A percentile compares a stretch with the other conserved stretches of the same genome.
Evolutionary conservation across 805 yeast species (phyloP).

Genomic region (Vanderwaltozyma polyspora): DNA sequence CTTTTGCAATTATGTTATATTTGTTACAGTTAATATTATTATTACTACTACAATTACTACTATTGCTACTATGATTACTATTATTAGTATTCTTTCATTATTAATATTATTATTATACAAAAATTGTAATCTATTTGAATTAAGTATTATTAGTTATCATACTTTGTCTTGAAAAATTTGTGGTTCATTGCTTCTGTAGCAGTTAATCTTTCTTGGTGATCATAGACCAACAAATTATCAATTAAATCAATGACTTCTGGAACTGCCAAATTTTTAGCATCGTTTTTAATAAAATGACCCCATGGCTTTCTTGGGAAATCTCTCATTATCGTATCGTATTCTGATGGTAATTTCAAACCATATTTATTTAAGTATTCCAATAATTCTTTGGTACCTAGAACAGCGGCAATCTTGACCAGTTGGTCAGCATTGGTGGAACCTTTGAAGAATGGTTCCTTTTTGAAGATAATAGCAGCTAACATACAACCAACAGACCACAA

Average conservation of each 20-base stretch:
- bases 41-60: no score
- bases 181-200: slow-evolving; percentile 84
- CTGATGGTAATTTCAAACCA: slow-evolving; percentile 56
- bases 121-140: no score
- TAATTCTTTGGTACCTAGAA: slow-evolving; percentile 73
- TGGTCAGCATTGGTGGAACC: slow-evolving; percentile 89
- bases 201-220: slow-evolving; percentile 79
- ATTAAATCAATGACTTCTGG: slow-evolving; percentile 71
- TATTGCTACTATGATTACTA: no score
- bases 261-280: slow-evolving; percentile 32
- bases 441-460: slow-evolving; percentile 85
- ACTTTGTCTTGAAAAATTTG: slow-evolving; percentile 7
- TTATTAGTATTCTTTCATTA: no score
- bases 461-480: slow-evolving; percentile 80
- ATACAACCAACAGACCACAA: slow-evolving; percentile 89
- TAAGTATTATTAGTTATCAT: neutral
- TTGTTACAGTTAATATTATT: no score
- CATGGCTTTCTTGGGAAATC: slow-evolving; percentile 58
- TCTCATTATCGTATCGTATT: slow-evolving; percentile 65
- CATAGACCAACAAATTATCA: slow-evolving; percentile 69
- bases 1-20: no score
- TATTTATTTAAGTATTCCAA: slow-evolving; percentile 57
- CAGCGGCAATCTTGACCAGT: slow-evolving; percentile 78
- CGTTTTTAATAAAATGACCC: slow-evolving; percentile 47
- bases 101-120: no score